Percentiles rank a stretch among this genome's conserved stretches.
Evolutionary conservation across 306 rosid species (phyloP).

Genomic region (Quercus suber): DNA sequence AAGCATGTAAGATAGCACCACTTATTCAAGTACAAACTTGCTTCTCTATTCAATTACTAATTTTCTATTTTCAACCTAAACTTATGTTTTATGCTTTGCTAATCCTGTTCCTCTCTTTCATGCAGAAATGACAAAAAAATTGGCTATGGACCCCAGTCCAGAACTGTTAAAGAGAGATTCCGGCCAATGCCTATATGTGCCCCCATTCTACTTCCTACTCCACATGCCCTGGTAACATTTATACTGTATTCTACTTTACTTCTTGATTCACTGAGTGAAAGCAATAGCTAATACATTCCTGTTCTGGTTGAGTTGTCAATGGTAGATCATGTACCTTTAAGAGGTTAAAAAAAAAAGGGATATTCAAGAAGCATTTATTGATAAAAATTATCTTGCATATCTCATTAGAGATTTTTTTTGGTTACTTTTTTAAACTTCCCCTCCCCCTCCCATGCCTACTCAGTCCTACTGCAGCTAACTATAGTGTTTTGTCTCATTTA

Average conservation of each 20-base stretch:
- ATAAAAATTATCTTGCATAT: background rate
- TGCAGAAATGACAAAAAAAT: slow-evolving; percentile 66
- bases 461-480: background rate
- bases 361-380: background rate
- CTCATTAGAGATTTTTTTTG: background rate
- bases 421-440: background rate
- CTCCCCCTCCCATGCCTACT: background rate
- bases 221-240: slow-evolving; percentile 88
- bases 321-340: slow-evolving; percentile 1
- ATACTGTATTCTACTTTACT: slow-evolving; percentile 11
- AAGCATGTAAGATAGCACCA: background rate
- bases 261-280: slow-evolving; percentile 11
- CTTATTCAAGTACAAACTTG: background rate
- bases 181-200: slow-evolving; percentile 94
- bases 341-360: background rate
- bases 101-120: slow-evolving; percentile 22
- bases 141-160: slow-evolving; percentile 43
- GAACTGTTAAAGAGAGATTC: slow-evolving; percentile 70
- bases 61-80: background rate
- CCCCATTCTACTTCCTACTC: slow-evolving; percentile 86
- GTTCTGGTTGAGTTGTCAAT: slow-evolving; percentile 6
- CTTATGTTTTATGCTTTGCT: slow-evolving; percentile 13
- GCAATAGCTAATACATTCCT: slow-evolving; percentile 14
- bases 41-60: background rate
- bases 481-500: background rate